Conservation (phyloP, 495 filamentous ascomycete species). For the Chaetomium tenue region DNA sequence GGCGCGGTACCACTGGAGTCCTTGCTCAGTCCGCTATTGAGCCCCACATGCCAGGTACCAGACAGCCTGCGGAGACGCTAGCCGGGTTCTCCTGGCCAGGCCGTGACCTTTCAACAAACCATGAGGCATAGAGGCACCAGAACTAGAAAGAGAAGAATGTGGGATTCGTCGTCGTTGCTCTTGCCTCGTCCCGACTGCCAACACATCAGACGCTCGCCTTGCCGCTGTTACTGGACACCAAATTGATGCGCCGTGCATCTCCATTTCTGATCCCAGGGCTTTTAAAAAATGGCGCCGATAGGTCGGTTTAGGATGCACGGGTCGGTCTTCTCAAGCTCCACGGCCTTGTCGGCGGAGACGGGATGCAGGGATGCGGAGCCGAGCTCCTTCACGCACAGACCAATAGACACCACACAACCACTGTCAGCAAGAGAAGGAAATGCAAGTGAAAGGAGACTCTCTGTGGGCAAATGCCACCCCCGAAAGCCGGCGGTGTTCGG, state of each 20-base stretch:
- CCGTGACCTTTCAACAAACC: too few species aligned
- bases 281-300: neutral
- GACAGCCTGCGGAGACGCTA: conserved; percentile 10
- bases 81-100: conserved; percentile 3
- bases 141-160: neutral
- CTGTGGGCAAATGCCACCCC: neutral
- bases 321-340: neutral
- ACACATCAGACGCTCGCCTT: neutral
- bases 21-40: neutral
- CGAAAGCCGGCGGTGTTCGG: neutral
- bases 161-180: neutral
- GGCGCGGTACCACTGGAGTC: conserved; percentile 10
- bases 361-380: neutral
- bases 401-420: neutral
- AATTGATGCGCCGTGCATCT: neutral
- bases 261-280: neutral
- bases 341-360: conserved; percentile 1
- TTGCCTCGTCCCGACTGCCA: neutral
- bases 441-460: neutral
- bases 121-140: too few species aligned
- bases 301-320: conserved; percentile 7
- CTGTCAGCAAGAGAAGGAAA: neutral
- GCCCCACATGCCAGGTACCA: conserved; percentile 8
- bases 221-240: neutral
- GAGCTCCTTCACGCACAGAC: conserved; percentile 1